Conservation (phyloP, 768 basidiomycete genomes). For the Trametes maxima region DNA sequence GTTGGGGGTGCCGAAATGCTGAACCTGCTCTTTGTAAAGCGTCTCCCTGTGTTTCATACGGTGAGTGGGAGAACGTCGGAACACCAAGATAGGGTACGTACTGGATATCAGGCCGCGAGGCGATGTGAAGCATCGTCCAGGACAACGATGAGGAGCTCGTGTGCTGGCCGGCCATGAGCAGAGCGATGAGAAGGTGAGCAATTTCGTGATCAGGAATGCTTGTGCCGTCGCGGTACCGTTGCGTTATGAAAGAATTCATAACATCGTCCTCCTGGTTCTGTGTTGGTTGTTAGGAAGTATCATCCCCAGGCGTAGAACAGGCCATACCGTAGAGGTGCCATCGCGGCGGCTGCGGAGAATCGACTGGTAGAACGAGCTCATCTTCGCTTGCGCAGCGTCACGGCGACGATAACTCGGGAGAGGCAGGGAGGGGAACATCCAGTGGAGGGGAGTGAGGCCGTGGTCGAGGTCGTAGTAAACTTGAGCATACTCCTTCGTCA, state of each 20-base stretch:
- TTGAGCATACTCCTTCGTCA: slow-evolving; percentile 86
- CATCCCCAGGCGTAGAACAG: neutral
- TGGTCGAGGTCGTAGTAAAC: slow-evolving; percentile 89
- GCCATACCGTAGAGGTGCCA: slow-evolving; percentile 46
- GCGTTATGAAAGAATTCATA: slow-evolving; percentile 83
- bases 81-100: slow-evolving; percentile 42
- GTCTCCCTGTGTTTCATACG: slow-evolving; percentile 54
- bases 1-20: slow-evolving; percentile 75
- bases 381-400: slow-evolving; percentile 88
- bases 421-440: slow-evolving; percentile 92
- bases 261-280: slow-evolving; percentile 82
- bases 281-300: neutral
- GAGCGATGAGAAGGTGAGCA: slow-evolving; percentile 97
- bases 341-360: slow-evolving; percentile 78
- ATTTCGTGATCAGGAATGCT: slow-evolving; percentile 85
- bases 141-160: slow-evolving; percentile 92
- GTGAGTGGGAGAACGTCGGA: neutral
- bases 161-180: slow-evolving; percentile 99
- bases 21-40: slow-evolving; percentile 88
- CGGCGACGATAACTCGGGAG: slow-evolving; percentile 87
- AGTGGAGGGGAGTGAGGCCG: slow-evolving; percentile 95
- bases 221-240: slow-evolving; percentile 82
- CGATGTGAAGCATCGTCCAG: slow-evolving; percentile 90
- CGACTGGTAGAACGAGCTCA: slow-evolving; percentile 90
- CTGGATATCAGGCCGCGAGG: slow-evolving; percentile 72